phyloP scores from a whole-genome alignment of 345 rosid species.

The Hibiscus trionum region DNA sequence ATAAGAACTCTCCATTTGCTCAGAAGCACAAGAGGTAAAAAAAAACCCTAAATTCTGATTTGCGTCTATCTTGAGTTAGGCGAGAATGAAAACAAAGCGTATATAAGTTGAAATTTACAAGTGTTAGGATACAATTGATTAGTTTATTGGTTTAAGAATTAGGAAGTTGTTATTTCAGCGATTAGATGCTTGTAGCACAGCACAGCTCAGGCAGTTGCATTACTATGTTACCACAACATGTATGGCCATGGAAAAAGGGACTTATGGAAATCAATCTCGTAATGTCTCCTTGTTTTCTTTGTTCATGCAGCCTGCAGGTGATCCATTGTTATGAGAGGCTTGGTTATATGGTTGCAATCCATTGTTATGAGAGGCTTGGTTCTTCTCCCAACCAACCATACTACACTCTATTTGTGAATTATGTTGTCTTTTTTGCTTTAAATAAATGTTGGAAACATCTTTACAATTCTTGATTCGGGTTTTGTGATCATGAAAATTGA shows the following conservation, averaged over 20 bases:
- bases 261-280: not conserved
- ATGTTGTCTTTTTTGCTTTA: not conserved
- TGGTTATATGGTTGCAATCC: not conserved
- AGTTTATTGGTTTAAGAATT: not conserved
- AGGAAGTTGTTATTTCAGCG: not conserved
- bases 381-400: not conserved
- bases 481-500: not conserved
- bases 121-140: not conserved
- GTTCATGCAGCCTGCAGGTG: not conserved
- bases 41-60: conserved; percentile 6
- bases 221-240: too few relatives aligned
- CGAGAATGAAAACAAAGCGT: not conserved
- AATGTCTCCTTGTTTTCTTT: not conserved
- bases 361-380: not conserved
- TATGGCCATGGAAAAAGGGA: too few relatives aligned
- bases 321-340: not conserved
- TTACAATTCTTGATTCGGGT: not conserved
- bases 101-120: not conserved
- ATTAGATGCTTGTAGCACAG: not conserved
- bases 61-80: not conserved
- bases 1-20: conserved; percentile 71
- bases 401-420: conserved; percentile 8
- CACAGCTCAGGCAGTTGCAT: not conserved
- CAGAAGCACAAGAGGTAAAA: conserved; percentile 67
- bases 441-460: not conserved